These are phyloP conservation scores for Aureobasidium sp. DNA, from an alignment of 2,329 filamentous ascomycete genomes.

Conservation along the genomic window DNA sequence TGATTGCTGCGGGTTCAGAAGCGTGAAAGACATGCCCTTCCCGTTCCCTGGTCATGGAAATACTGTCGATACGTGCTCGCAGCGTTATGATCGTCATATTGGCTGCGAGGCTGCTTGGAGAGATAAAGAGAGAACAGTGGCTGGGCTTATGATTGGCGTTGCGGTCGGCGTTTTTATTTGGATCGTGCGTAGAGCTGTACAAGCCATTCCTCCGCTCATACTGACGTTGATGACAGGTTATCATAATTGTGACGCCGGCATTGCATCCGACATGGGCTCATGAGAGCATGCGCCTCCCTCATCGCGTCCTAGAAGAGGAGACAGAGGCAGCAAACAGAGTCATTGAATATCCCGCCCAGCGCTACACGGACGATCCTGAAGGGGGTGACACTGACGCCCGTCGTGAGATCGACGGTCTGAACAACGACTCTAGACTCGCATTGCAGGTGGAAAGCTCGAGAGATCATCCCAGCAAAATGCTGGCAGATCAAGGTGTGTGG, in stretches of 20 bases:
- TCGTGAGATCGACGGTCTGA: conserved; percentile 19
- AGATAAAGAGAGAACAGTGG: conserved; percentile 45
- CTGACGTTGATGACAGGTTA: conserved; percentile 19
- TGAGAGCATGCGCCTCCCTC: conserved; percentile 11
- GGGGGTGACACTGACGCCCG: not conserved
- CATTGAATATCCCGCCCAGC: conserved; percentile 3
- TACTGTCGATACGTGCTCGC: conserved; percentile 36
- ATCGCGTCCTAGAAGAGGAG: not conserved
- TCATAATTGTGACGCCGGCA: conserved; percentile 23
- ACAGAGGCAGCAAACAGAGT: not conserved
- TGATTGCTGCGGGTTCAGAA: conserved; percentile 59
- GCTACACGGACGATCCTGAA: conserved; percentile 8
- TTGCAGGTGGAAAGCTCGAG: conserved; percentile 24
- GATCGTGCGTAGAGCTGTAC: conserved; percentile 40
- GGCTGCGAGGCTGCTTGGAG: conserved; percentile 53
- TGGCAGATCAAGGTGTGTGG: not conserved
- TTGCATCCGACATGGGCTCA: conserved; percentile 22
- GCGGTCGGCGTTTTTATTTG: conserved; percentile 48
- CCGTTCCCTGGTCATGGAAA: conserved; percentile 46
- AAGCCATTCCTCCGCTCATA: not conserved
- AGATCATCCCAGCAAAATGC: conserved; percentile 17
- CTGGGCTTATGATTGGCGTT: conserved; percentile 50
- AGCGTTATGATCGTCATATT: conserved; percentile 39
- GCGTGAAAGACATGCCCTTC: conserved; percentile 52
- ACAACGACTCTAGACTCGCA: conserved; percentile 26